Percentiles rank a stretch among this genome's conserved stretches.
phyloP scores from a whole-genome alignment of 73 alveolate species.

The Paramecium sexaurelia region DNA sequence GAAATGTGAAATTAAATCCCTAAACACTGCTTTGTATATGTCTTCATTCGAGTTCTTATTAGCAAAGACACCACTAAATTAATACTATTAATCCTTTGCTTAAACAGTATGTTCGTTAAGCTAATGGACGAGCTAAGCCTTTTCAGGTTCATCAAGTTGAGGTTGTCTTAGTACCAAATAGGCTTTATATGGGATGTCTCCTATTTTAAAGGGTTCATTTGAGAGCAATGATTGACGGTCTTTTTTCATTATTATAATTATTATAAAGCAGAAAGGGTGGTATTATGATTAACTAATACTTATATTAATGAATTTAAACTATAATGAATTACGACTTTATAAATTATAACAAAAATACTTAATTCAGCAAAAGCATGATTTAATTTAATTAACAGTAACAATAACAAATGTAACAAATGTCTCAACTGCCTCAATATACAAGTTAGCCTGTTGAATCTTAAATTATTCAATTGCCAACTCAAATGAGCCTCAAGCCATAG shows the following conservation, averaged over 20 bases:
- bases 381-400: background rate
- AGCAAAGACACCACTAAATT: slow-evolving; percentile 6
- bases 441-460: background rate
- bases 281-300: background rate
- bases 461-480: background rate
- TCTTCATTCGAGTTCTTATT: slow-evolving; percentile 34
- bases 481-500: background rate
- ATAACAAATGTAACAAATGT: background rate
- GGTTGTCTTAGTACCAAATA: background rate
- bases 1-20: slow-evolving; percentile 23
- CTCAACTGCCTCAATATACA: background rate
- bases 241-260: slow-evolving; percentile 39
- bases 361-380: background rate
- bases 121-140: background rate
- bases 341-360: background rate
- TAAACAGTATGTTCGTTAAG: background rate
- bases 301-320: background rate
- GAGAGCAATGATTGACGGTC: background rate
- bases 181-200: slow-evolving; percentile 15
- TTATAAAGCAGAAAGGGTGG: background rate
- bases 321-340: background rate
- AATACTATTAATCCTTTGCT: background rate
- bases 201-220: slow-evolving; percentile 35
- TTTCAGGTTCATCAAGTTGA: background rate
- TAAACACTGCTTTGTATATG: slow-evolving; percentile 8